These are phyloP conservation scores for Epichloe coenophiala DNA, from an alignment of 2,329 filamentous ascomycete species.

Conservation along the genomic window DNA sequence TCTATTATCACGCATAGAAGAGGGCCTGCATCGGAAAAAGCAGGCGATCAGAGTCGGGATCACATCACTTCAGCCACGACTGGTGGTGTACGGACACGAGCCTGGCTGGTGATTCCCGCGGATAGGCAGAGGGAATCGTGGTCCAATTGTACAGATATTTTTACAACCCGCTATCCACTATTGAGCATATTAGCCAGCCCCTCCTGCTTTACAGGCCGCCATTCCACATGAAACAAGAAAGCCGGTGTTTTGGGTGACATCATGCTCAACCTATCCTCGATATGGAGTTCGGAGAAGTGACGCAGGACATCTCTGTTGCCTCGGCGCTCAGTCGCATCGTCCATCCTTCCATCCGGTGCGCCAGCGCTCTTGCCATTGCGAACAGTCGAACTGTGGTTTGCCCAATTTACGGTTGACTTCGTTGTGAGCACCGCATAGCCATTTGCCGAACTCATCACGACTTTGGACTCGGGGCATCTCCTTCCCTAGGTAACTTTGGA, in stretches of 20 bases:
- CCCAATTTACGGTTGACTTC: constrained; percentile 81
- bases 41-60: background rate
- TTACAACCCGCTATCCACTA: background rate
- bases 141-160: background rate
- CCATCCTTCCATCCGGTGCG: constrained; percentile 72
- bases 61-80: background rate
- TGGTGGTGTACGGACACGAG: background rate
- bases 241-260: background rate
- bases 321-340: constrained; percentile 35
- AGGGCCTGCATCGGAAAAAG: background rate
- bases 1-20: background rate
- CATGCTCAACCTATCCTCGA: too few relatives aligned
- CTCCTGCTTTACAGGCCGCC: background rate
- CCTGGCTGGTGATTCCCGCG: background rate
- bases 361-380: constrained; percentile 87
- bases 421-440: constrained; percentile 80
- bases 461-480: constrained; percentile 50
- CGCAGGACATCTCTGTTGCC: background rate
- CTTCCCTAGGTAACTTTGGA: constrained; percentile 64
- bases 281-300: too few relatives aligned
- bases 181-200: background rate
- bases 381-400: constrained; percentile 83
- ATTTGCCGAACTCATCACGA: constrained; percentile 60
- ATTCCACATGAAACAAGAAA: background rate
- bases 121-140: background rate